A percentile compares a stretch with the other conserved stretches of the same genome.
Evolutionary conservation across 2,329 filamentous ascomycete genomes (phyloP).

Genomic region (Diaporthe destruens): DNA sequence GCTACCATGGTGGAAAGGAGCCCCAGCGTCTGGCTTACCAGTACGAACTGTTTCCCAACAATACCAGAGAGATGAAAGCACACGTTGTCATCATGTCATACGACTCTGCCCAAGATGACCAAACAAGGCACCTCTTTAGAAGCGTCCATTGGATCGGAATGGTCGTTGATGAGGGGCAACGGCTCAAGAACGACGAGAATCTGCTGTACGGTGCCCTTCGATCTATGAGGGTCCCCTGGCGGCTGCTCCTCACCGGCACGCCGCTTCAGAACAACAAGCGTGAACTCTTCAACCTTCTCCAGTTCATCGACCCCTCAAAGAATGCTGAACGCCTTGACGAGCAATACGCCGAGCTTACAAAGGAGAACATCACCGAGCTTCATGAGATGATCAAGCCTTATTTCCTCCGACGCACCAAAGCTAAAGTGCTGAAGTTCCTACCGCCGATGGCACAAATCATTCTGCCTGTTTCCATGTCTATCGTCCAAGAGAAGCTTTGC

Average conservation of each 20-base stretch:
- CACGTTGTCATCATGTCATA: constrained; percentile 97
- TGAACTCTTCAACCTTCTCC: constrained; percentile 95
- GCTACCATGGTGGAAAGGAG: constrained; percentile 84
- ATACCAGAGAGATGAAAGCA: constrained; percentile 77
- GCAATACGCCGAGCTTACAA: constrained; percentile 81
- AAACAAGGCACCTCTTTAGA: constrained; percentile 74
- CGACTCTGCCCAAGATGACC: constrained; percentile 84
- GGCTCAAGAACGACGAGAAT: constrained; percentile 92
- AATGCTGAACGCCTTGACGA: constrained; percentile 81
- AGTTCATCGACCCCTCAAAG: constrained; percentile 83
- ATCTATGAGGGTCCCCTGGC: constrained; percentile 82
- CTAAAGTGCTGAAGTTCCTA: constrained; percentile 89
- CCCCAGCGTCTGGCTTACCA: constrained; percentile 82
- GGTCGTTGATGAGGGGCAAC: constrained; percentile 94
- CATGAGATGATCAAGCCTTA: constrained; percentile 85
- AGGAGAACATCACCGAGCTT: constrained; percentile 83
- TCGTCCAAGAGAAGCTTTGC: constrained; percentile 93
- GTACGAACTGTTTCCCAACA: constrained; percentile 85
- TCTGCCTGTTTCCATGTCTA: constrained; percentile 93
- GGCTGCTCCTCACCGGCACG: constrained; percentile 89
- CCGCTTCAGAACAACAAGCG: constrained; percentile 95
- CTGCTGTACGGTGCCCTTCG: constrained; percentile 81
- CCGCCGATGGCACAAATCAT: constrained; percentile 97
- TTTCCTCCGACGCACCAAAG: constrained; percentile 83
- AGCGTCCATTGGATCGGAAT: constrained; percentile 86